Conservation (phyloP, 1,139 yeast species). For the Tardiomyces blankii region DNA sequence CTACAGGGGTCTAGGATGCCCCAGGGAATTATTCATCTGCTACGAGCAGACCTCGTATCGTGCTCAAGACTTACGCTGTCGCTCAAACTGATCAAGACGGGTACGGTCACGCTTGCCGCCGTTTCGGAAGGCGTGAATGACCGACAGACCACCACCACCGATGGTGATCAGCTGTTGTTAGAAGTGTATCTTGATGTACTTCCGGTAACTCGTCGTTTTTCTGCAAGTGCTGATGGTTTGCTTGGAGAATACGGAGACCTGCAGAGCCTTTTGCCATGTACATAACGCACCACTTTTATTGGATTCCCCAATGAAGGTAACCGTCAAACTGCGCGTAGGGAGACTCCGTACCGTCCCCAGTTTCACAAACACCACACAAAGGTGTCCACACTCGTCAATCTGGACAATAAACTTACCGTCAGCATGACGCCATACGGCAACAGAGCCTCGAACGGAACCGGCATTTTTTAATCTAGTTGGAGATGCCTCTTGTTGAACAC, state of each 20-base stretch:
- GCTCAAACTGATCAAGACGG: constrained; percentile 50
- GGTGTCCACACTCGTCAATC: too few relatives aligned
- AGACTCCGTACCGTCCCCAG: not conserved
- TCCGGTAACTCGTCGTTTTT: too few relatives aligned
- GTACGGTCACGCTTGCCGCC: constrained; percentile 45
- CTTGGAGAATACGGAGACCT: too few relatives aligned
- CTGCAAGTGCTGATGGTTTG: too few relatives aligned
- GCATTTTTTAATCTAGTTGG: constrained; percentile 12
- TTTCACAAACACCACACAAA: not conserved
- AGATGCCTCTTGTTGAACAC: too few relatives aligned
- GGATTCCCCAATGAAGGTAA: too few relatives aligned
- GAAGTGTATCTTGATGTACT: not conserved
- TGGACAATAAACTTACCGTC: constrained; percentile 27
- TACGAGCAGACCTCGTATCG: not conserved
- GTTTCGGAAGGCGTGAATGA: constrained; percentile 38
- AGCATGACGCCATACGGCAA: constrained; percentile 57
- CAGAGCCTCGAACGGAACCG: constrained; percentile 68
- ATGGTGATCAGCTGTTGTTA: constrained; percentile 32
- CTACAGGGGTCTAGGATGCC: too few relatives aligned
- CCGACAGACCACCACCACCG: constrained; percentile 42
- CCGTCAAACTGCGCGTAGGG: too few relatives aligned
- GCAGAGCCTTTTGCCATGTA: too few relatives aligned
- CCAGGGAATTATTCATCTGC: too few relatives aligned
- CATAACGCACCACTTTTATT: too few relatives aligned
- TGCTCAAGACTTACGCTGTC: constrained; percentile 27